Evolutionary conservation across 2,329 filamentous ascomycete species (phyloP), one percentile per base, ranked within the genome.

Genomic region (Fusarium pseudocircinatum): DNA sequence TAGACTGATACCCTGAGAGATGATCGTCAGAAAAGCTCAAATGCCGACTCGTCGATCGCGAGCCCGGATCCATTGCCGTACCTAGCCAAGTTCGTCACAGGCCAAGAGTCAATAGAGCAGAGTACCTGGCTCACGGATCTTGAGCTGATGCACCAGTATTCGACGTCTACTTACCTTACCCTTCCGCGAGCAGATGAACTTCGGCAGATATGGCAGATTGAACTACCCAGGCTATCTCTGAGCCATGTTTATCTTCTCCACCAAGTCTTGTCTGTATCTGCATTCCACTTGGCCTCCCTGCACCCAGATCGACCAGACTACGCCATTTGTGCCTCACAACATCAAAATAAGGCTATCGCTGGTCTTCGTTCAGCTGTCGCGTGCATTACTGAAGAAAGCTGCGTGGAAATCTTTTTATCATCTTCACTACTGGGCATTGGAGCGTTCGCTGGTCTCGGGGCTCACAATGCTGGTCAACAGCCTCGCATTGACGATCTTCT

Each of bases 131-230:
- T 80, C 15, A 77, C 78, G 7, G 81, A 83, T 60, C 78, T 83
- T 18, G 79, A 81, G 63, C 74, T 83, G 43, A 79, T 83, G 74
- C 81, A 83, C 44, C 81, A 83, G 46, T 83, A 78, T 57, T 79
- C 78, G 4, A 74, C 78, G 12, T 69, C 61, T 4, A 81, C 81
- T 2, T 80, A 73, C 52, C 60, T 76, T 12, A 81, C 81, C 4
- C 65, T 83, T 13, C 81, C 81, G 0, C 72, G 81, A 11, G 77
- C 78, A 13, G 59, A 69, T 34, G 72, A 79, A 8, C 73, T 79
- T 12, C 69, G 67, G 36, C 75, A 75, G 8, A 69, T 80, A 16
- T 82, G 81, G 81, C 80, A 81, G 69, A 61, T 72, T 5, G 76
- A 78, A 12, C 54, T 78, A 10, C 77, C 78, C 4, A 74, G 73